Conservation (phyloP, 2,329 filamentous ascomycete species). For the Monosporascus ibericus region DNA sequence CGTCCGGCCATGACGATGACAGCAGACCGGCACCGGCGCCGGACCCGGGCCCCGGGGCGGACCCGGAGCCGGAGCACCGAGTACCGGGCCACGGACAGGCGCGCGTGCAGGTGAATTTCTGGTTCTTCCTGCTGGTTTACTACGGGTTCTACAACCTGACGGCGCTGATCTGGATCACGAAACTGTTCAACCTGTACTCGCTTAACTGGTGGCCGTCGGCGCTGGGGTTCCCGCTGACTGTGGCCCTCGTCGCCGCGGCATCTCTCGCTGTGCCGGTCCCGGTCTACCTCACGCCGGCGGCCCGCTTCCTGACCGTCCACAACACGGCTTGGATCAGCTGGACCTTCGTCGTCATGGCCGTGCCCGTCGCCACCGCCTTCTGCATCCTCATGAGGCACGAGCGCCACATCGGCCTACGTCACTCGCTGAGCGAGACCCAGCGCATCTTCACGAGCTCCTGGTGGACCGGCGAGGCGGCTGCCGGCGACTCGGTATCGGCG, state of each 20-base stretch:
- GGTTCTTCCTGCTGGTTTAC: slow-evolving; percentile 66
- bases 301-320: slow-evolving; percentile 49
- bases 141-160: slow-evolving; percentile 65
- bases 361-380: slow-evolving; percentile 62
- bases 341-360: slow-evolving; percentile 65
- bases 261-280: slow-evolving; percentile 55
- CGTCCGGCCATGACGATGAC: slow-evolving; percentile 14
- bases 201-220: slow-evolving; percentile 66
- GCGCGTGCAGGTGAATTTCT: slow-evolving; percentile 61
- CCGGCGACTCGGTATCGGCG: slow-evolving; percentile 34
- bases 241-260: slow-evolving; percentile 54
- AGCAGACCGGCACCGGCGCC: slow-evolving; percentile 6
- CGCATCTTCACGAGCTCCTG: slow-evolving; percentile 61
- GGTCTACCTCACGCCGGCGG: slow-evolving; percentile 48
- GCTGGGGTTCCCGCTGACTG: slow-evolving; percentile 58
- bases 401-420: slow-evolving; percentile 54
- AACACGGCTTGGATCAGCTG: slow-evolving; percentile 65
- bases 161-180: slow-evolving; percentile 64
- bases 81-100: slow-evolving; percentile 58
- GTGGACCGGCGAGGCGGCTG: slow-evolving; percentile 56
- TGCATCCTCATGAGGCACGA: slow-evolving; percentile 58
- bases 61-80: slow-evolving; percentile 29
- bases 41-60: slow-evolving; percentile 13
- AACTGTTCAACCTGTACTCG: slow-evolving; percentile 65
- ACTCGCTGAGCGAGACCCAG: slow-evolving; percentile 59